These are phyloP conservation scores for Anisodus tanguticus DNA, from an alignment of 257 asterid genomes.

Conservation along the genomic window DNA sequence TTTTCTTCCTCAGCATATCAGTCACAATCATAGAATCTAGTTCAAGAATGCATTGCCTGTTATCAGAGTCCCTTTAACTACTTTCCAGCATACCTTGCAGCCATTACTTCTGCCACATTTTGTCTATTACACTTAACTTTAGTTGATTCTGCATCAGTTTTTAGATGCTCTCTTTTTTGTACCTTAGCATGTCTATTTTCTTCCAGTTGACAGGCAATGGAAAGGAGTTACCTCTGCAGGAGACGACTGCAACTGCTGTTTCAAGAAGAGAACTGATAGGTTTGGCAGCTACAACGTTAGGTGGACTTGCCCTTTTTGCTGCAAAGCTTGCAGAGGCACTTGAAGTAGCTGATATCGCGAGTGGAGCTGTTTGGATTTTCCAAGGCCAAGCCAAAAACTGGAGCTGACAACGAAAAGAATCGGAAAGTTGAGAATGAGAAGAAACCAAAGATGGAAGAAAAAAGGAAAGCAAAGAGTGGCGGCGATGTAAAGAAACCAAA, in stretches of 20 bases:
- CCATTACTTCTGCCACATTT: no score
- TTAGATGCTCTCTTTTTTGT: background rate
- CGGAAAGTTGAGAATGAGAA: constrained; percentile 35
- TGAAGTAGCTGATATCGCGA: constrained; percentile 50
- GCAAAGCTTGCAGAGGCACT: constrained; percentile 61
- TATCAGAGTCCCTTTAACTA: no score
- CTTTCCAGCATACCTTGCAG: no score
- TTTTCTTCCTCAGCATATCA: no score
- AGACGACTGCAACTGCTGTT: constrained; percentile 26
- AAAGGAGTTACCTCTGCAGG: constrained; percentile 36
- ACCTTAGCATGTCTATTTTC: constrained; percentile 11
- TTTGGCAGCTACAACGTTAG: constrained; percentile 51
- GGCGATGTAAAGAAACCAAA: constrained; percentile 40
- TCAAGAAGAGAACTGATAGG: constrained; percentile 61
- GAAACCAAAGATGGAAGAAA: constrained; percentile 27
- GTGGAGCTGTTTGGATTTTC: constrained; percentile 45
- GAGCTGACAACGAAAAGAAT: background rate
- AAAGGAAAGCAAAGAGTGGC: constrained; percentile 2
- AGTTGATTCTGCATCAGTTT: background rate
- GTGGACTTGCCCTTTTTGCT: constrained; percentile 44
- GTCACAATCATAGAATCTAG: no score
- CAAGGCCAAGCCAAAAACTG: constrained; percentile 40
- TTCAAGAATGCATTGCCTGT: no score
- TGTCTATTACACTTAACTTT: no score
- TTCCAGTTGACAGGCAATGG: constrained; percentile 44